Conservation (phyloP, 139 green algal genomes). For the Dunaliella sp. region DNA sequence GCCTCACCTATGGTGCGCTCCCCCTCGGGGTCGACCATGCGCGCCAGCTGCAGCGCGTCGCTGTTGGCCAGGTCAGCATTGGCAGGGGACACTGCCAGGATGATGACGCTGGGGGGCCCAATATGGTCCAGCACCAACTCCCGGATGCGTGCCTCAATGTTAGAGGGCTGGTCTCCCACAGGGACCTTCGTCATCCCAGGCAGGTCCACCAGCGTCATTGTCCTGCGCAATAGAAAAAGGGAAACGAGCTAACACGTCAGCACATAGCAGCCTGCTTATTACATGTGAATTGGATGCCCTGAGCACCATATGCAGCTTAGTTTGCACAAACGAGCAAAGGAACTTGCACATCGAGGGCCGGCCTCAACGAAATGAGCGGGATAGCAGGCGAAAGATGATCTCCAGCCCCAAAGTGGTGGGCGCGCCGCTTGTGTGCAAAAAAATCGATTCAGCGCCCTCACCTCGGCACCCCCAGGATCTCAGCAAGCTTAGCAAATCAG, state of each 20-base stretch:
- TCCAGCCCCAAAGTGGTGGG: too few relatives aligned
- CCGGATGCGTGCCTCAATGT: constrained; percentile 91
- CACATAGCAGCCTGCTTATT: too few relatives aligned
- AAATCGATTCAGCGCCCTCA: too few relatives aligned
- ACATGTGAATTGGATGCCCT: too few relatives aligned
- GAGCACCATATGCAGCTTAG: too few relatives aligned
- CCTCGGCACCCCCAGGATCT: too few relatives aligned
- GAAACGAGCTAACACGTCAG: background rate
- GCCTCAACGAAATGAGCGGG: too few relatives aligned
- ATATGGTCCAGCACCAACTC: constrained; percentile 91
- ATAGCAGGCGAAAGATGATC: too few relatives aligned
- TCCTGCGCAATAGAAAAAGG: constrained; percentile 50
- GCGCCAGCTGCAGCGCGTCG: constrained; percentile 78
- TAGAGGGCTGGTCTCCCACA: constrained; percentile 93
- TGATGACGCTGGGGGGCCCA: constrained; percentile 80
- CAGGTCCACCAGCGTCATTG: constrained; percentile 98
- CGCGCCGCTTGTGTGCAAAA: too few relatives aligned
- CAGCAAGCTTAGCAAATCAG: too few relatives aligned
- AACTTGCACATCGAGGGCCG: too few relatives aligned
- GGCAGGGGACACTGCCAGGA: constrained; percentile 81
- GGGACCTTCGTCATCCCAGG: constrained; percentile 94
- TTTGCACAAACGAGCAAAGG: too few relatives aligned
- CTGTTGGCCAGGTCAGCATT: constrained; percentile 85
- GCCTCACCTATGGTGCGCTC: constrained; percentile 67
- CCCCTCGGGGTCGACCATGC: constrained; percentile 74